phyloP scores from a whole-genome alignment of 371 early-diverging fungal species.

The Mucor circinelloides region DNA sequence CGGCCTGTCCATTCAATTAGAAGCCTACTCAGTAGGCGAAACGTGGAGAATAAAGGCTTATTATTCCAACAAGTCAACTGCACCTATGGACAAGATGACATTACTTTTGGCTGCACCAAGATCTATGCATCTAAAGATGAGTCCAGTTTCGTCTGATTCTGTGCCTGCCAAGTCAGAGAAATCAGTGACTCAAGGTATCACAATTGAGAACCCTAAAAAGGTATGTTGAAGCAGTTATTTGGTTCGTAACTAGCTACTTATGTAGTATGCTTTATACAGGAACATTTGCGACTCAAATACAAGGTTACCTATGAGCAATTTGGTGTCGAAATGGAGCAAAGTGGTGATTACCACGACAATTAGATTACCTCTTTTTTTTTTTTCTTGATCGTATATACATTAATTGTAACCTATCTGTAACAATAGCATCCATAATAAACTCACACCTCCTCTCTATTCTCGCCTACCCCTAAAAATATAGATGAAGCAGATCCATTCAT shows the following conservation, averaged over 20 bases:
- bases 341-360: slow-evolving; percentile 56
- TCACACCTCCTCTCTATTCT: background rate
- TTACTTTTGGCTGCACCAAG: slow-evolving; percentile 57
- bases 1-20: slow-evolving; percentile 52
- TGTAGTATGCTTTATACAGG: slow-evolving; percentile 34
- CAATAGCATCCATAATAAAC: background rate
- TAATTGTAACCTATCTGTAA: background rate
- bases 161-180: slow-evolving; percentile 62
- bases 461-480: background rate
- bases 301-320: slow-evolving; percentile 70
- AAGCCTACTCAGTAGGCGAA: slow-evolving; percentile 25
- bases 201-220: slow-evolving; percentile 56
- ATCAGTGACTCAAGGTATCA: slow-evolving; percentile 58
- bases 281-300: slow-evolving; percentile 67
- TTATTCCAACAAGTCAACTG: slow-evolving; percentile 55
- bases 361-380: background rate
- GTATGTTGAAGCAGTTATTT: slow-evolving; percentile 11
- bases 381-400: too few species aligned
- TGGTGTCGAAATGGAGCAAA: slow-evolving; percentile 72
- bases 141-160: slow-evolving; percentile 56
- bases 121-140: slow-evolving; percentile 69
- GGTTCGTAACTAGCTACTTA: background rate
- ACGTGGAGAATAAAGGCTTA: slow-evolving; percentile 38
- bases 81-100: slow-evolving; percentile 53
- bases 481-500: background rate